A percentile compares a stretch with the other conserved stretches of the same genome.
Conservation (phyloP, 2,329 filamentous ascomycete species). For the Pseudocercospora crystallina region DNA sequence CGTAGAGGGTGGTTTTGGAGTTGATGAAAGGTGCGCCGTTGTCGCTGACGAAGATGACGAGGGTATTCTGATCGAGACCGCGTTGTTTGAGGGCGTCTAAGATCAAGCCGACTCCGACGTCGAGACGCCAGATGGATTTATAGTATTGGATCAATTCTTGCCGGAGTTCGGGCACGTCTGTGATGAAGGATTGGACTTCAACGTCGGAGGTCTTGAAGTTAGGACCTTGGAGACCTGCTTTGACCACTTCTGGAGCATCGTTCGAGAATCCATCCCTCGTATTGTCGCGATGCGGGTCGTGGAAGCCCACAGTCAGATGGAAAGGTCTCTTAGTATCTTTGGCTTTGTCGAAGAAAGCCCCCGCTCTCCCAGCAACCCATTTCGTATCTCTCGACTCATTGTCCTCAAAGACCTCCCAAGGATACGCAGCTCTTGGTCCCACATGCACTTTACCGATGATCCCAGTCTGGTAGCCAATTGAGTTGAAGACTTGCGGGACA, state of each 20-base stretch:
- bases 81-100: conserved; percentile 36
- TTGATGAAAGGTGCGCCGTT: conserved; percentile 54
- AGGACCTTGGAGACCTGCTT: conserved; percentile 10
- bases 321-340: conserved; percentile 39
- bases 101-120: conserved; percentile 45
- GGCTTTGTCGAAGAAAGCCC: conserved; percentile 40
- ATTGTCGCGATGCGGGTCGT: conserved; percentile 49
- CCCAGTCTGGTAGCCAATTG: conserved; percentile 46
- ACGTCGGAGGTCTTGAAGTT: conserved; percentile 35
- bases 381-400: conserved; percentile 48
- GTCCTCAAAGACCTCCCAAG: conserved; percentile 44
- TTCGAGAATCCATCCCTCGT: conserved; percentile 48
- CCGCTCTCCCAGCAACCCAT: conserved; percentile 41
- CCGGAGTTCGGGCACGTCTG: conserved; percentile 42
- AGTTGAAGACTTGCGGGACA: conserved; percentile 40
- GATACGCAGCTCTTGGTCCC: conserved; percentile 42
- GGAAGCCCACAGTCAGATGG: conserved; percentile 48
- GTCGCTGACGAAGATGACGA: conserved; percentile 51
- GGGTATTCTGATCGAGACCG: conserved; percentile 39
- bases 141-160: conserved; percentile 46
- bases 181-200: conserved; percentile 44
- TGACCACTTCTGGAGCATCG: conserved; percentile 10
- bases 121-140: conserved; percentile 42
- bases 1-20: conserved; percentile 53
- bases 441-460: conserved; percentile 54